phyloP scores from a whole-genome alignment of 2,329 filamentous ascomycete genomes.

The Xylariaceae sp. region DNA sequence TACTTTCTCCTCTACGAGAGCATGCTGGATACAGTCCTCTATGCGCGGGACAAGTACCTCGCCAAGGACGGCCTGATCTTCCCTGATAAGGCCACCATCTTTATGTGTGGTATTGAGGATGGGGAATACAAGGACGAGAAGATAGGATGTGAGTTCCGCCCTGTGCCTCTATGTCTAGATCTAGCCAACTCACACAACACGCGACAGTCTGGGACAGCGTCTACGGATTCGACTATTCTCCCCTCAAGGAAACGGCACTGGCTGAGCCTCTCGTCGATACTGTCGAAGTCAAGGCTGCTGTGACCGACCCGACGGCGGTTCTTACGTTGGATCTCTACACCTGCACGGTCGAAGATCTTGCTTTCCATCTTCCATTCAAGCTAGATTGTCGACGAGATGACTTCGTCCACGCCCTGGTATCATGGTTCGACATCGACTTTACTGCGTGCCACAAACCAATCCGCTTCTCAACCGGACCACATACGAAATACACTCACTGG shows the following conservation, averaged over 20 bases:
- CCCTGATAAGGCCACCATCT: constrained; percentile 98
- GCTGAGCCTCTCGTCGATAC: constrained; percentile 96
- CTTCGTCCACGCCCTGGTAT: constrained; percentile 92
- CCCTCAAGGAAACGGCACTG: constrained; percentile 88
- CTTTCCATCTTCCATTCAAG: constrained; percentile 75
- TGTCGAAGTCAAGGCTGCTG: constrained; percentile 93
- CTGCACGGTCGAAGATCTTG: constrained; percentile 75
- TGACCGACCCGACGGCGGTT: constrained; percentile 83
- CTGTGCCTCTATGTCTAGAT: not conserved
- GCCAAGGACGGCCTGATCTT: constrained; percentile 87
- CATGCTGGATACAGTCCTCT: constrained; percentile 98
- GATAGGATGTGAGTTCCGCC: constrained; percentile 77
- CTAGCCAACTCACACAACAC: constrained; percentile 12
- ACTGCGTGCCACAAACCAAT: constrained; percentile 97
- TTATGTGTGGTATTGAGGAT: constrained; percentile 94
- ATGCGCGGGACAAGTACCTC: constrained; percentile 91
- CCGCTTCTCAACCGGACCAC: constrained; percentile 91
- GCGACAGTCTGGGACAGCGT: constrained; percentile 94
- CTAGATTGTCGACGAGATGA: constrained; percentile 79
- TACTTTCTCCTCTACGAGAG: constrained; percentile 98
- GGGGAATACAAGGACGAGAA: constrained; percentile 99
- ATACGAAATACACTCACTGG: constrained; percentile 99
- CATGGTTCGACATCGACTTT: constrained; percentile 99
- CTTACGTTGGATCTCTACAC: constrained; percentile 92
- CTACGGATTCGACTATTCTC: constrained; percentile 94